These are phyloP conservation scores for Infundibulicybe gibba DNA, from an alignment of 768 basidiomycete genomes.

Conservation along the genomic window DNA sequence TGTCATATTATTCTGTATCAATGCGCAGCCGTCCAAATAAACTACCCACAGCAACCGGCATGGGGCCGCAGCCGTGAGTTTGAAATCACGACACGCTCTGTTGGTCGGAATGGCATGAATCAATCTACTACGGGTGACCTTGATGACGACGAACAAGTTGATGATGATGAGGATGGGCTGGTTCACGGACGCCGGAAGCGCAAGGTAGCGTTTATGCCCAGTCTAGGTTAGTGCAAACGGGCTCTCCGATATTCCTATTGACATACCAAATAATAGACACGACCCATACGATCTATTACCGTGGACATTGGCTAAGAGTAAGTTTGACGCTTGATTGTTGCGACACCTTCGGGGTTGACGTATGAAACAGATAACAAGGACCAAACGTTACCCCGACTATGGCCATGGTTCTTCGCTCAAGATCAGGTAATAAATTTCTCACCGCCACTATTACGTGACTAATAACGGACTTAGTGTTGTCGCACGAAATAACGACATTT, in stretches of 20 bases:
- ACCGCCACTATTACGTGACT: slow-evolving; percentile 10
- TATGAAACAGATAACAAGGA: slow-evolving; percentile 65
- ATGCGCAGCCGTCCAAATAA: background rate
- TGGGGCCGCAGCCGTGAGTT: slow-evolving; percentile 89
- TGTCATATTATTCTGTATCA: background rate
- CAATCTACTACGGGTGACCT: slow-evolving; percentile 72
- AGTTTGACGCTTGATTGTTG: slow-evolving; percentile 17
- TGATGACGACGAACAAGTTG: slow-evolving; percentile 69
- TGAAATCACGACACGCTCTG: slow-evolving; percentile 81
- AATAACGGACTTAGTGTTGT: slow-evolving; percentile 56
- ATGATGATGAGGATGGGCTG: slow-evolving; percentile 54
- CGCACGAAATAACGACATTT: slow-evolving; percentile 82
- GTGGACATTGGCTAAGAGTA: slow-evolving; percentile 85
- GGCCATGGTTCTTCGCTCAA: slow-evolving; percentile 72
- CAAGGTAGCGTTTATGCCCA: slow-evolving; percentile 84
- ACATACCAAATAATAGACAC: slow-evolving; percentile 53
- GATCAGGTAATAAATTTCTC: slow-evolving; percentile 55
- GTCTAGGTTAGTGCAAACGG: slow-evolving; percentile 51
- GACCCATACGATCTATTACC: slow-evolving; percentile 87
- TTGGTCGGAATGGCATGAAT: slow-evolving; percentile 59
- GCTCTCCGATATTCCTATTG: slow-evolving; percentile 7
- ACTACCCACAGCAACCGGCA: slow-evolving; percentile 68
- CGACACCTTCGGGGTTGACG: slow-evolving; percentile 10
- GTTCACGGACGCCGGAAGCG: slow-evolving; percentile 72
- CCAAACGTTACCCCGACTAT: slow-evolving; percentile 73